phyloP scores from a whole-genome alignment of 495 filamentous ascomycete genomes.

The Chaetomium tenue region DNA sequence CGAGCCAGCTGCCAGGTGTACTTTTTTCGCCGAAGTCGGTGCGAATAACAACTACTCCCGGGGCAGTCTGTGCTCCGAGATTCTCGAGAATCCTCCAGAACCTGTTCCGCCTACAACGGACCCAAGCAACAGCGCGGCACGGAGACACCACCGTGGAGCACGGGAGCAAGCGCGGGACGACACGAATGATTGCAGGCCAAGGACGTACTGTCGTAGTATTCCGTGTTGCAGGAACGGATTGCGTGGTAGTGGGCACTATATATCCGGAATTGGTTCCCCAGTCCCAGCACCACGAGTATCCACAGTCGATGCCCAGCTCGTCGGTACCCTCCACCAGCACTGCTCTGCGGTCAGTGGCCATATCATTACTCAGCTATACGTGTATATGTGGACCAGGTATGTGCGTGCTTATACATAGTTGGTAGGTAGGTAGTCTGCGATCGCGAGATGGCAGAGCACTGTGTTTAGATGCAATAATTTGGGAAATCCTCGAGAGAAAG shows the following conservation, averaged over 20 bases:
- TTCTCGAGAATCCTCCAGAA: neutral
- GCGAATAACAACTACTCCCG: neutral
- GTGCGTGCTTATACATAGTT: too few relatives aligned
- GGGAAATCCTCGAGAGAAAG: too few relatives aligned
- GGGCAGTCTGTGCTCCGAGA: neutral
- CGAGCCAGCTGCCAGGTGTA: too few relatives aligned
- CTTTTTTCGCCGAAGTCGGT: neutral
- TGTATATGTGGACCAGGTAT: too few relatives aligned
- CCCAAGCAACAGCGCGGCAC: constrained; percentile 9
- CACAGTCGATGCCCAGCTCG: neutral
- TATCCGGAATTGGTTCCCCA: constrained; percentile 6
- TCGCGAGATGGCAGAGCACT: too few relatives aligned
- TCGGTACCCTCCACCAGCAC: neutral
- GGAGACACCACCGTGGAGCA: constrained; percentile 8
- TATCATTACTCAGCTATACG: too few relatives aligned
- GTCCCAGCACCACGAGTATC: neutral
- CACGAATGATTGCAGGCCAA: neutral
- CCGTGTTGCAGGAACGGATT: neutral
- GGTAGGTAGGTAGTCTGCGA: too few relatives aligned
- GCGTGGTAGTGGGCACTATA: constrained; percentile 4
- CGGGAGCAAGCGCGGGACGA: constrained; percentile 17
- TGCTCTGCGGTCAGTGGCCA: neutral
- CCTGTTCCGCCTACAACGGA: neutral
- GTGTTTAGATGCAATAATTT: too few relatives aligned
- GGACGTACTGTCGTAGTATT: constrained; percentile 5